Evolutionary conservation across 805 yeast species (phyloP), one percentile per base, ranked within the genome.

Genomic region (Cyberlindnera japonica): DNA sequence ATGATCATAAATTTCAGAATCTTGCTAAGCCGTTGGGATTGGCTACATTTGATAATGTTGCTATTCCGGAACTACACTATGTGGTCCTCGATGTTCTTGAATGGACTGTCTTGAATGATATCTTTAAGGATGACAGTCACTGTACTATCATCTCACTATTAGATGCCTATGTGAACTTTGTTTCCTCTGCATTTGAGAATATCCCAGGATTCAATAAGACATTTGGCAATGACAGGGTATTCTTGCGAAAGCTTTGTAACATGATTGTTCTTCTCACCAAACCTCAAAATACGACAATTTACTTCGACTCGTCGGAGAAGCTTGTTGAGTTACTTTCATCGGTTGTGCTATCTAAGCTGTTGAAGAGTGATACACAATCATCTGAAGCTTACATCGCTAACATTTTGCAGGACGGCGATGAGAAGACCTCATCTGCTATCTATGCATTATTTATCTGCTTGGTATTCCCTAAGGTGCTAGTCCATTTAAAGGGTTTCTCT

Each of bases 1-100:
- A 48, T 14, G 56, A 52, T 25, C 35, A 49, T 35, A 34, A 48
- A 12, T 55, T 57, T 34, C 40, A 46, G 3, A 41, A 43, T 35
- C 47, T 50, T 11, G 28, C 44, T 16, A 17, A 6, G 17, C 48
- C 41, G 1, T 26, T 56, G 8, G 20, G 22, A 7, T 19, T 15
- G 5, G 24, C 32, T 9, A 13, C 44, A 1, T 18, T 48, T 37
- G 35, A 48, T 19, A 24, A 48, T 36, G 26, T 49, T 45, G 38
- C 62, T 0, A 61, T 74, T 49, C 78, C 79, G 0, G 80, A 78
- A 6, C 65, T 78, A 16, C 49, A 62, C 25, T 54, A 54, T 35
- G 43, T 66, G 19, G 50, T 62, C 1, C 40, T 76, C 6, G 58
- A 60, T 51, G 36, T 59, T 8, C 46, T 64, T 11, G 69, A 65